A percentile compares a stretch with the other conserved stretches of the same genome.
Evolutionary conservation across 805 yeast genomes (phyloP).

Genomic region (Yarrowia phangngaensis): DNA sequence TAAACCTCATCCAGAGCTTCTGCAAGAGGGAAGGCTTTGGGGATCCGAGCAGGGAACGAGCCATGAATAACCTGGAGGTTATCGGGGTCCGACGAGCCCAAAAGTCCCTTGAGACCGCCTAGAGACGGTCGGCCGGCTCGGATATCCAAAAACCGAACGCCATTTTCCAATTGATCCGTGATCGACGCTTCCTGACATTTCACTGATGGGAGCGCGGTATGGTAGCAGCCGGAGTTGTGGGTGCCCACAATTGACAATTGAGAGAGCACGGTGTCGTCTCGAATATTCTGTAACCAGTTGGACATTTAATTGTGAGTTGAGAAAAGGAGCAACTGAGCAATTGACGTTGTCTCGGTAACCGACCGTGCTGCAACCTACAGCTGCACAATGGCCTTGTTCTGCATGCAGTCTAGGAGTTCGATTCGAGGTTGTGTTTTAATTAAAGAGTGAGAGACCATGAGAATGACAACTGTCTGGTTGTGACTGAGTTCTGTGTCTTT

Average conservation of each 20-base stretch:
- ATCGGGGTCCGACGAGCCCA: slow-evolving; percentile 35
- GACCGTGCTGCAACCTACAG: no score
- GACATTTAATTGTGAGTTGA: slow-evolving; percentile 3
- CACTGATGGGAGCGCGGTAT: slow-evolving; percentile 67
- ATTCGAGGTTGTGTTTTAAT: no score
- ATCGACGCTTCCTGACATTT: slow-evolving; percentile 67
- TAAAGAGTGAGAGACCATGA: no score
- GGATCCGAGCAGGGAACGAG: slow-evolving; percentile 65
- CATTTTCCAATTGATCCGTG: slow-evolving; percentile 60
- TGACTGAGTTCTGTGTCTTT: no score
- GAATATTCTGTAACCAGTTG: slow-evolving; percentile 53
- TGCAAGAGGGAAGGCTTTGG: slow-evolving; percentile 52
- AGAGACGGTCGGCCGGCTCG: slow-evolving; percentile 58
- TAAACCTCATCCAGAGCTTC: slow-evolving; percentile 57
- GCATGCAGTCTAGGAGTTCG: no score
- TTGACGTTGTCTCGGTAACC: no score
- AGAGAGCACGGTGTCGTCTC: slow-evolving; percentile 51
- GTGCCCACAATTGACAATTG: slow-evolving; percentile 73
- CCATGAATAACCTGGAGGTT: slow-evolving; percentile 70
- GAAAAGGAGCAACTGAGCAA: neutral
- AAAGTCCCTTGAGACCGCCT: slow-evolving; percentile 44
- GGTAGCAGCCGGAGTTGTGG: slow-evolving; percentile 75
- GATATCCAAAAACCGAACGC: slow-evolving; percentile 71
- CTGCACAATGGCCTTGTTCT: neutral
- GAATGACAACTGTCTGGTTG: no score